Evolutionary conservation across 1,139 yeast genomes (phyloP).

Genomic region (Magnusiomyces clavatus): DNA sequence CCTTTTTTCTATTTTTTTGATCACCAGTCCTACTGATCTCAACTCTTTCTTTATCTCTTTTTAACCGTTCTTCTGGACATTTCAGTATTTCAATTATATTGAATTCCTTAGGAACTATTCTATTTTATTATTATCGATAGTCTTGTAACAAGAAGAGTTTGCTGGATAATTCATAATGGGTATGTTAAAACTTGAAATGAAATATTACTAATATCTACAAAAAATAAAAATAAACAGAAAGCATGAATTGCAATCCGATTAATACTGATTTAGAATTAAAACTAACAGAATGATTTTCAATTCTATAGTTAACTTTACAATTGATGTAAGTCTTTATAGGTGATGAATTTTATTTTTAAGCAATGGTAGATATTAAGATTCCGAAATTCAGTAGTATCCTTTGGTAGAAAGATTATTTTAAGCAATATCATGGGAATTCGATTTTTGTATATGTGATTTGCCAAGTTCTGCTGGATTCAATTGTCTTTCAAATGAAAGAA

Average conservation of each 20-base stretch:
- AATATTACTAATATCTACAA: neutral
- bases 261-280: neutral
- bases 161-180: conserved; percentile 5
- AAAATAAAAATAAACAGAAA: neutral
- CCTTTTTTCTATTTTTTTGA: neutral
- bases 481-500: too few relatives aligned
- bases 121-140: too few relatives aligned
- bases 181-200: neutral
- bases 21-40: conserved; percentile 3
- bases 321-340: conserved; percentile 4
- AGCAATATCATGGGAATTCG: neutral
- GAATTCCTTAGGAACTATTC: too few relatives aligned
- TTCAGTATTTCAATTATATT: too few relatives aligned
- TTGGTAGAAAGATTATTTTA: too few relatives aligned
- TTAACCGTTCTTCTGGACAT: neutral
- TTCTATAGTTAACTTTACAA: conserved; percentile 3
- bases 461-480: too few relatives aligned
- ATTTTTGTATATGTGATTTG: neutral
- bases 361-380: too few relatives aligned
- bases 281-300: neutral
- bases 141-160: too few relatives aligned
- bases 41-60: neutral
- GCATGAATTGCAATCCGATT: neutral
- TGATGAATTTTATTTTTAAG: too few relatives aligned
- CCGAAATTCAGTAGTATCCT: too few relatives aligned